A percentile compares a stretch with the other conserved stretches of the same genome.
Evolutionary conservation across 441 rosid species (phyloP).

Genomic region (Populus trichocarpa): DNA sequence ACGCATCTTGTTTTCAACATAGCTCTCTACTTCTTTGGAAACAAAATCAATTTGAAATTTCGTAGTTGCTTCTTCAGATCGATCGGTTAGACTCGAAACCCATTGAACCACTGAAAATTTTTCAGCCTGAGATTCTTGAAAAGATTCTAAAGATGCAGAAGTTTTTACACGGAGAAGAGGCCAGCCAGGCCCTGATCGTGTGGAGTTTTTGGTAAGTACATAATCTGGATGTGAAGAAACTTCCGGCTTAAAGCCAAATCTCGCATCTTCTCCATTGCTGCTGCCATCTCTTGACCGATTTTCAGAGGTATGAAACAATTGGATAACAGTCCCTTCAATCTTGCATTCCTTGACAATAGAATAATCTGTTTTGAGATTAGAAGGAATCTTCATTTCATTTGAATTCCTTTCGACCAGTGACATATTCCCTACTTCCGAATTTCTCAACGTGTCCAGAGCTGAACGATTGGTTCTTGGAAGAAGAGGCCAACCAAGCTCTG

Average conservation of each 20-base stretch:
- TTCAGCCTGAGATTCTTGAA: constrained; percentile 18
- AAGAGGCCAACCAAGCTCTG: constrained; percentile 77
- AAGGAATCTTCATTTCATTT: constrained; percentile 2
- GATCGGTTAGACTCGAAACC: not conserved
- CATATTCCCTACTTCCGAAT: constrained; percentile 15
- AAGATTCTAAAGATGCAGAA: constrained; percentile 16
- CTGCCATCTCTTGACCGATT: constrained; percentile 5
- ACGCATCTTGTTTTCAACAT: not conserved
- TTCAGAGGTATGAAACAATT: constrained; percentile 5
- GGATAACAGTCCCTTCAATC: constrained; percentile 1
- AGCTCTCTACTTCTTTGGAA: constrained; percentile 6
- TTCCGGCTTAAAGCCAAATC: not conserved
- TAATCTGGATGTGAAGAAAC: constrained; percentile 15
- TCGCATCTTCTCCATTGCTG: constrained; percentile 2
- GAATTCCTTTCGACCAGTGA: constrained; percentile 21
- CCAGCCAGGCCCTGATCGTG: constrained; percentile 35
- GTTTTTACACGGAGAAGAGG: constrained; percentile 33
- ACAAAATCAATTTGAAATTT: not conserved
- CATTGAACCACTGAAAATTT: not conserved
- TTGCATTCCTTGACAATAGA: not conserved
- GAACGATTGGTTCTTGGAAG: constrained; percentile 30
- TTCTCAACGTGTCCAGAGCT: constrained; percentile 17
- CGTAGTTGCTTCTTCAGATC: not conserved
- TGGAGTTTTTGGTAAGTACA: not conserved
- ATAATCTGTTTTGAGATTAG: not conserved